Percentiles rank a stretch among this genome's conserved stretches.
phyloP scores from a whole-genome alignment of 176 grass and related monocot genomes.

The Avena atlantica region DNA sequence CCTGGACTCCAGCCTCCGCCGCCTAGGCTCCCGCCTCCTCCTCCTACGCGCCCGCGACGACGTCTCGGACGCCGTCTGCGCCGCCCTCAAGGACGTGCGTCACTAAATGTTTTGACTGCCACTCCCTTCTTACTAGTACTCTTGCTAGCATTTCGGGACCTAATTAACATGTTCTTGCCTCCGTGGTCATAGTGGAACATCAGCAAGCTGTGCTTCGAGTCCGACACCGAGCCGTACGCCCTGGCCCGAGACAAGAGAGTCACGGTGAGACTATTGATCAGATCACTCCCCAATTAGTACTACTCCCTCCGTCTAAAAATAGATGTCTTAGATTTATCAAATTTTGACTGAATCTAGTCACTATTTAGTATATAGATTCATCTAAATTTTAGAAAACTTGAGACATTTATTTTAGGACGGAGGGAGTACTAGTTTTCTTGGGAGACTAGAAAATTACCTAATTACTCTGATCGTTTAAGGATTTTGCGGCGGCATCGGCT shows the following conservation, averaged over 20 bases:
- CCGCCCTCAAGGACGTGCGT: constrained; percentile 74
- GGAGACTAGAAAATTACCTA: not conserved
- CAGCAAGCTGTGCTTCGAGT: constrained; percentile 81
- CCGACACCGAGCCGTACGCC: constrained; percentile 82
- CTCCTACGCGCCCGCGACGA: constrained; percentile 68
- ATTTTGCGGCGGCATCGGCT: constrained; percentile 66
- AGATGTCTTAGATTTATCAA: too few species aligned
- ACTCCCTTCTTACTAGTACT: not conserved
- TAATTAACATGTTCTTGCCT: constrained; percentile 28
- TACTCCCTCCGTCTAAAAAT: too few species aligned
- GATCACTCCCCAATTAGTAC: not conserved
- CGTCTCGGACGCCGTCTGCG: constrained; percentile 61
- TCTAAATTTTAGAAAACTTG: too few species aligned
- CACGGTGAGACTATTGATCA: constrained; percentile 41
- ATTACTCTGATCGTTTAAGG: constrained; percentile 44
- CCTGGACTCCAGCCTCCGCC: constrained; percentile 68
- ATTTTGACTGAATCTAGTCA: too few species aligned
- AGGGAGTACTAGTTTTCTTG: not conserved
- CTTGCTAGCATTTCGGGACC: constrained; percentile 13
- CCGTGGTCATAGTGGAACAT: constrained; percentile 79
- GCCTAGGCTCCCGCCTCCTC: constrained; percentile 75
- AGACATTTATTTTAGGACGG: too few species aligned
- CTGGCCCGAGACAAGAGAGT: constrained; percentile 73
- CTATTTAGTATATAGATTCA: too few species aligned
- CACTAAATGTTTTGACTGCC: not conserved